These are phyloP conservation scores for Myrmaecium sp. DNA, from an alignment of 2,329 filamentous ascomycete species.

Conservation along the genomic window DNA sequence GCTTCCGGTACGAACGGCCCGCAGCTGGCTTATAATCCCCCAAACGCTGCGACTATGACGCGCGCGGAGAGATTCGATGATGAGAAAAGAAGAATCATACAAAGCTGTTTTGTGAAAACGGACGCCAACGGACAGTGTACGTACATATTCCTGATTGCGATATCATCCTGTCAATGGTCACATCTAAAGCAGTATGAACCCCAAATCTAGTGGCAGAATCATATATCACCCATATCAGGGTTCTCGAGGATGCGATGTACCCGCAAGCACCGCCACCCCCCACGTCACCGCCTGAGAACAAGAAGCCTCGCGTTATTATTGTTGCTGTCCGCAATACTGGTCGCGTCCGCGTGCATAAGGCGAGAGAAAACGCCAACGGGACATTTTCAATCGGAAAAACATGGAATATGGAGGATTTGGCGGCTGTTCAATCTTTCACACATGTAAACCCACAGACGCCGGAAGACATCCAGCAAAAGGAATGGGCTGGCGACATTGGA, in stretches of 20 bases:
- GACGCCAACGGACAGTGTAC: slow-evolving; percentile 73
- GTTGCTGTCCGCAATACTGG: slow-evolving; percentile 86
- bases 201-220: slow-evolving; percentile 84
- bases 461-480: slow-evolving; percentile 42
- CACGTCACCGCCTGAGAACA: slow-evolving; percentile 51
- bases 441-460: slow-evolving; percentile 39
- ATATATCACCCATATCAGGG: slow-evolving; percentile 93
- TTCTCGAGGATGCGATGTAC: slow-evolving; percentile 70
- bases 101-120: slow-evolving; percentile 84
- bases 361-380: slow-evolving; percentile 84
- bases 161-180: slow-evolving; percentile 2
- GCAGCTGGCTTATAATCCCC: too few species aligned
- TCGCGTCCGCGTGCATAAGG: slow-evolving; percentile 89
- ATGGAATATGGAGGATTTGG: slow-evolving; percentile 87
- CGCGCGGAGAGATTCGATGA: slow-evolving; percentile 84
- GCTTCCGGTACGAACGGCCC: too few species aligned
- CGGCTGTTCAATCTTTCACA: slow-evolving; percentile 66
- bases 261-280: slow-evolving; percentile 75
- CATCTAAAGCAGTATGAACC: slow-evolving; percentile 2
- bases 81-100: slow-evolving; percentile 85
- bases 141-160: slow-evolving; percentile 19
- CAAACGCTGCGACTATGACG: slow-evolving; percentile 15
- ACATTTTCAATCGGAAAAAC: slow-evolving; percentile 97
- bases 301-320: slow-evolving; percentile 84
- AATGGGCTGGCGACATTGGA: slow-evolving; percentile 70